Base-by-base conservation (phyloP, 495 filamentous ascomycete genomes). In the Lophiostoma macrostomum region DNA sequence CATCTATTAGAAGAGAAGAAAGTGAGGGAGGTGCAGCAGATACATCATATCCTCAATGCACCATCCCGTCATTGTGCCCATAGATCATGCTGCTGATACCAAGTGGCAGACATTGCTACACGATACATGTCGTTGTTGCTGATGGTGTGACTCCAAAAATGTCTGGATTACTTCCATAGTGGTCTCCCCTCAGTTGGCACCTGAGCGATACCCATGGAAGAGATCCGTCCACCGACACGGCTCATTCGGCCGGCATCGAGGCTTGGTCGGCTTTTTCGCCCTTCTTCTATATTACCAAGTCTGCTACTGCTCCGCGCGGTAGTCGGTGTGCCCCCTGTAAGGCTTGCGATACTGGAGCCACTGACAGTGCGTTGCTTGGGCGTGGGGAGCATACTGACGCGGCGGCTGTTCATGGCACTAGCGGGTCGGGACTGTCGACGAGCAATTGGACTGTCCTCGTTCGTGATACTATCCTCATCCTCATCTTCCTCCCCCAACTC, bases 381-480 rank as follows among this genome's bases (percentile, higher is more conserved):
- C 51, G 75, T 71, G 24, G 80, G 79, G 3, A 82, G 69, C 53
- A 80, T 52, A 49, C 77, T 80, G 35, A 64, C 67, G 16, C 78
- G 73, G n/a, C 74, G 71, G 38, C 67, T 74, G 16, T 60, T 61
- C 13, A 57, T 50, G 11, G 50, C 47, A 30, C 53, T 64, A 12
- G 31, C 52, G n/a, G 51, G 56, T 7, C 56, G 48, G 5, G 50
- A 28, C 24, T 55, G 50, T 25, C 42, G 53, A 32, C 50, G 45
- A 5, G 53, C 51, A n/a, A 38, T 38, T 1, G 57, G 49, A 31
- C 57, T 64, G n/a, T 59, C 56, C 25, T 52, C 56, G 2, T 25
- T 46, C 0, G 22, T 14, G 1, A 20, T 39, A 13, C 16, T 43
- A 8, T 49, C 45, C 7, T 28, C 41, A 25, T 56, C 52, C 34